Percentiles rank a stretch among this genome's conserved stretches.
phyloP scores from a whole-genome alignment of 306 rosid genomes.

The Lithocarpus polystachyus region DNA sequence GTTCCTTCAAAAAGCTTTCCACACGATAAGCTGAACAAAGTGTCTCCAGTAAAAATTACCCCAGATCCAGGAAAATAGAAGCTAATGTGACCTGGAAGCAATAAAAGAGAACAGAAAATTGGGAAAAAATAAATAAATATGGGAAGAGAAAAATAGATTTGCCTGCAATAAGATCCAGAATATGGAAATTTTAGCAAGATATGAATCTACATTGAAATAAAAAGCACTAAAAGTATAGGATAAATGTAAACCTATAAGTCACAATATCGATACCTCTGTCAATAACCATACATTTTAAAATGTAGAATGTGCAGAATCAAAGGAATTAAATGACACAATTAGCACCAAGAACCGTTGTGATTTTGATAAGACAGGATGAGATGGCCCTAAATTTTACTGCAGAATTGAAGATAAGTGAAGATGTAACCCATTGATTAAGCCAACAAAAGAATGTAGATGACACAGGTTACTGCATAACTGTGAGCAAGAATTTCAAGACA shows the following conservation, averaged over 20 bases:
- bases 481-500: background rate
- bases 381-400: background rate
- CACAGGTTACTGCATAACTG: background rate
- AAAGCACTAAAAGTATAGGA: background rate
- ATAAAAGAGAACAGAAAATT: constrained; percentile 1
- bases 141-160: background rate
- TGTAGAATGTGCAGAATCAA: background rate
- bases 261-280: background rate
- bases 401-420: background rate
- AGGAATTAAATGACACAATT: background rate
- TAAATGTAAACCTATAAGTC: background rate
- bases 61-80: constrained; percentile 78
- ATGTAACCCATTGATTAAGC: background rate
- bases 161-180: background rate
- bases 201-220: background rate
- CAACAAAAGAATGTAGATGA: background rate
- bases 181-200: background rate
- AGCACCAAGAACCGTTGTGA: background rate
- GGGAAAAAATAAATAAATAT: background rate
- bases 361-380: background rate
- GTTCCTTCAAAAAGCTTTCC: constrained; percentile 94
- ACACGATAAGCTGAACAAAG: constrained; percentile 89
- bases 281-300: background rate
- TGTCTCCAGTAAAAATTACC: constrained; percentile 78
- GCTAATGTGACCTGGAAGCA: constrained; percentile 75